phyloP scores from a whole-genome alignment of 2,329 filamentous ascomycete species.

The Pezizomycotina sp. region DNA sequence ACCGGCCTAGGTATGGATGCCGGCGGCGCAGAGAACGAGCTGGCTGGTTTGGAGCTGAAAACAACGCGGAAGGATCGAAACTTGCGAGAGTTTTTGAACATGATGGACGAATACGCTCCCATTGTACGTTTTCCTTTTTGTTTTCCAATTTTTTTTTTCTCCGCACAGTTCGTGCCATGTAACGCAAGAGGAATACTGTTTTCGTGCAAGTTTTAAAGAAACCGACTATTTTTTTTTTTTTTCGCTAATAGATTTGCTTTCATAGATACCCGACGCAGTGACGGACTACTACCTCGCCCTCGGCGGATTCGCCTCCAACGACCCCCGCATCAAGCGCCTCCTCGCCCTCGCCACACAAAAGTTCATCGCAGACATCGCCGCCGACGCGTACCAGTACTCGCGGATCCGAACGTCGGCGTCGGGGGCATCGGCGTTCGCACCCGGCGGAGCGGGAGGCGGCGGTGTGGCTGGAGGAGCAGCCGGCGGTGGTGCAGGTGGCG shows the following conservation, averaged over 20 bases:
- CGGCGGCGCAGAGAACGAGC: no score
- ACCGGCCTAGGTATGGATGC: no score
- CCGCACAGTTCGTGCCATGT: background rate
- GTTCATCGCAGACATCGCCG: conserved; percentile 93
- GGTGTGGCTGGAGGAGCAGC: conserved; percentile 38
- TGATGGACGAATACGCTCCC: conserved; percentile 97
- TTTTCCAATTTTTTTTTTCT: conserved; percentile 1
- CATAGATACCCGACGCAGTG: conserved; percentile 86
- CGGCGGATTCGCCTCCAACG: conserved; percentile 80
- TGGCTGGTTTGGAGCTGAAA: conserved; percentile 5
- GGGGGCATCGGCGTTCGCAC: conserved; percentile 58
- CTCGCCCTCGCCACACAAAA: conserved; percentile 97
- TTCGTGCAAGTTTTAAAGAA: no score
- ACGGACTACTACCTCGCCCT: conserved; percentile 97
- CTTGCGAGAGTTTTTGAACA: conserved; percentile 76
- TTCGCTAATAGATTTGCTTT: background rate
- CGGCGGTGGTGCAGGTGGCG: conserved; percentile 33
- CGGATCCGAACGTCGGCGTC: conserved; percentile 80
- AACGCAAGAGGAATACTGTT: no score
- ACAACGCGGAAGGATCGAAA: conserved; percentile 69
- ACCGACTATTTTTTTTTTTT: background rate
- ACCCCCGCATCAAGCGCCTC: conserved; percentile 76
- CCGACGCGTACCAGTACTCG: conserved; percentile 94
- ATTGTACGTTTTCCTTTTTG: conserved; percentile 48
- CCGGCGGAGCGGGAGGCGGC: conserved; percentile 43